Base-by-base conservation (phyloP, 2,329 filamentous ascomycete species). In the Cordyceps pruinosa region DNA sequence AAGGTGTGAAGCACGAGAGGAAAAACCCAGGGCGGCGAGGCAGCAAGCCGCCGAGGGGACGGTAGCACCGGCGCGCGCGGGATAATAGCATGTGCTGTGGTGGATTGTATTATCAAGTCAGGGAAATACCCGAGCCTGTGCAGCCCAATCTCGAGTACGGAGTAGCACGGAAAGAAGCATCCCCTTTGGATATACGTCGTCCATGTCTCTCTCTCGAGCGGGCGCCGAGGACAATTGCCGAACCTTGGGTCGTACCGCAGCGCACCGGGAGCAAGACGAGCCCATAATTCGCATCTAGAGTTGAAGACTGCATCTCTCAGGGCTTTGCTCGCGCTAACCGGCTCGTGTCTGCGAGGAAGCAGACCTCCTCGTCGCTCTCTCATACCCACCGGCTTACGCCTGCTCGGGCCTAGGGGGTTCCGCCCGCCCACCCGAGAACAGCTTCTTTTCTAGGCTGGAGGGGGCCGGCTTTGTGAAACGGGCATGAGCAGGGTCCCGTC, bases 311-410 rank as follows among this genome's bases (percentile, higher is more conserved):
- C 52, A 47, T 37, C 39, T 17, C 25, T 30, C 32, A 12, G 30
- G 30, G 23, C 28, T 32, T 39, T n/a, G n/a, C 15, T 34, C 17
- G 42, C 32, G 42, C 52, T 47, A 55, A 39, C n/a, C 3, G 9
- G 42, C 42, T 46, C 42, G 52, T 55, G 52, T 55, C 42, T 55
- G 52, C 21, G 26, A 26, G 7, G 34, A n/a, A 32, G 19, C n/a
- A 32, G 37, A 26, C 30, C 48, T 28, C 30, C 30, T n/a, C n/a
- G n/a, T n/a, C n/a, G 7, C 17, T 26, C 25, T 47, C 21, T 51
- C 25, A 46, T 55, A 55, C 32, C 52, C 42, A 55, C 42, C 42
- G 23, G 52, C 52, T 55, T 55, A 55, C 52, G 52, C 42, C 42
- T 37, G 17, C 23, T 34, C 39, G n/a, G 19, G 41, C 26, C 39